Base-by-base conservation (phyloP, 2,329 filamentous ascomycete species). In the Gaeumannomyces sp. region DNA sequence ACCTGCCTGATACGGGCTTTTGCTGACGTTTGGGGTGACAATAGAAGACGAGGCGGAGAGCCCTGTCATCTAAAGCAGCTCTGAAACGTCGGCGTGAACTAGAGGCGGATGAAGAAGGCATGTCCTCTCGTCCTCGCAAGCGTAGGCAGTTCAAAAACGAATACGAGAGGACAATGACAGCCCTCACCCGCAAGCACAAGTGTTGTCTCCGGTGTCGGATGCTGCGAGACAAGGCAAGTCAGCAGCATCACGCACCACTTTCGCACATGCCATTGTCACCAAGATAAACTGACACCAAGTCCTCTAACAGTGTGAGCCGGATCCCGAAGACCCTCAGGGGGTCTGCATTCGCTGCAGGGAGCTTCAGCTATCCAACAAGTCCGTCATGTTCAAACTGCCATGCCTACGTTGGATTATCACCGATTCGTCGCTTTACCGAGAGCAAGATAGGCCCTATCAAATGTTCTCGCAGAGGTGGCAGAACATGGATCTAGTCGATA, bases 401-500 rank as follows among this genome's bases (percentile, higher is more conserved):
- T 76, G 66, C 65, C 71, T 68, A 38, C 64, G 69, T 0, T 69
- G 66, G 59, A 68, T 69, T 22, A 66, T 71, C 62, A 70, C 69
- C 7, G 69, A 71, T 31, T 66, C 69, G 1, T 66, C 66, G 13
- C 66, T 71, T 28, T 71, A 70, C 64, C 66, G 69, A 5, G 69
- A 71, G 57, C 69, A 71, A 56, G 38, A 60, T 3, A 66, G 60
- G 10, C 69, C 69, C 0, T 71, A 65, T 31, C 69, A 67, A 57
- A 50, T 66, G 25, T 70, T 68, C 63, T 66, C 66, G n/a, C 66
- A 63, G 64, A 64, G 71, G 7, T 72, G 71, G 71, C 67, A 71
- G 59, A 69, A 58, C 38, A 71, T 72, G 70, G 68, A 72, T n/a
- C 68, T 72, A 25, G 60, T 70, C 45, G 66, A 73, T 31, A 71